These are phyloP conservation scores for Prototheca cutis DNA, from an alignment of 163 green algal genomes.

Conservation along the genomic window DNA sequence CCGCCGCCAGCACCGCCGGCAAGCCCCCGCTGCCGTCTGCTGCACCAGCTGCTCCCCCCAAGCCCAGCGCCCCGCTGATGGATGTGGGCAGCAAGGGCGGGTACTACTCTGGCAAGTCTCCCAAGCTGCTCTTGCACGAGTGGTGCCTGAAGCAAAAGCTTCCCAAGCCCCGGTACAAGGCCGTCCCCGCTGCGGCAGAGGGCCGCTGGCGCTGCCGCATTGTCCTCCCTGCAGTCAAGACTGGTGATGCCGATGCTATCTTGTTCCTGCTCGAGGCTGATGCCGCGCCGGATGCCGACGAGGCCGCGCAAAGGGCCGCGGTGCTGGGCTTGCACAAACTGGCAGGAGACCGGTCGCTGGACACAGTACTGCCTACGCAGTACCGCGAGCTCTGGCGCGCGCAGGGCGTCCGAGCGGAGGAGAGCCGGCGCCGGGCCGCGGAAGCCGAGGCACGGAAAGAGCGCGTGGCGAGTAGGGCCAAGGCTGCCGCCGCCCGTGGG, in stretches of 20 bases:
- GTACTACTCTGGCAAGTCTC: conserved; percentile 58
- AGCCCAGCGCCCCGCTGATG: conserved; percentile 28
- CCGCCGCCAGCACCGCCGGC: too few relatives aligned
- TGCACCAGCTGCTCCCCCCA: background rate
- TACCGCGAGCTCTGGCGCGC: conserved; percentile 52
- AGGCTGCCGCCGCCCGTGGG: conserved; percentile 9
- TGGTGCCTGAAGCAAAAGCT: conserved; percentile 54
- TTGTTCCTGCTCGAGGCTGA: conserved; percentile 52
- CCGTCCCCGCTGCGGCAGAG: conserved; percentile 1
- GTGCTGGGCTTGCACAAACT: conserved; percentile 64
- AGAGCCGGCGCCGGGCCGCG: conserved; percentile 16
- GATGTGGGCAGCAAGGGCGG: conserved; percentile 53
- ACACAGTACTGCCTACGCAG: conserved; percentile 53
- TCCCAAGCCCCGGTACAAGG: conserved; percentile 47
- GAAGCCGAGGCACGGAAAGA: conserved; percentile 16
- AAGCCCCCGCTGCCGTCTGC: background rate
- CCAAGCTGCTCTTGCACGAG: conserved; percentile 78
- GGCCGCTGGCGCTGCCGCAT: conserved; percentile 36
- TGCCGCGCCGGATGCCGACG: conserved; percentile 37
- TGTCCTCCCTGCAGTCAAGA: conserved; percentile 66
- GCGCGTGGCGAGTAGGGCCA: conserved; percentile 19
- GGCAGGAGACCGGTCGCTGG: conserved; percentile 44
- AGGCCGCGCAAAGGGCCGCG: conserved; percentile 60
- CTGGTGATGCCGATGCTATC: conserved; percentile 55
- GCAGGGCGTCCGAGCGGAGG: conserved; percentile 20